Percentiles rank a stretch among this genome's conserved stretches.
Conservation (phyloP, 2,329 filamentous ascomycete species). For the Aspergillus novofumigatus region DNA sequence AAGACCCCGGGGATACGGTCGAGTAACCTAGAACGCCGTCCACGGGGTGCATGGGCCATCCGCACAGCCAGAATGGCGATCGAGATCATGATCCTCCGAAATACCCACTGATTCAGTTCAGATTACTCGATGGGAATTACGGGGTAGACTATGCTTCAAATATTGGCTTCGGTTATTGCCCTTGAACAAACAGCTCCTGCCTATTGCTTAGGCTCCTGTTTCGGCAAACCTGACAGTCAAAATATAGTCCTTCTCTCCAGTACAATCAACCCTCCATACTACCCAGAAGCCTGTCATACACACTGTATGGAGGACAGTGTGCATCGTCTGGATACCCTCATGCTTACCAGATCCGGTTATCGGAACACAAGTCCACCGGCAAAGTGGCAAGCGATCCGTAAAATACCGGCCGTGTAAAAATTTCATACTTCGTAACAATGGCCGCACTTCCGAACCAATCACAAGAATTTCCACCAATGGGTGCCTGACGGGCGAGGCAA, state of each 20-base stretch:
- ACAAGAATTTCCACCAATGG: background rate
- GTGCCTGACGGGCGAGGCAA: background rate
- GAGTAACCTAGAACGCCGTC: background rate
- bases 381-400: background rate
- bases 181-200: background rate
- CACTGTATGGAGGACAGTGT: background rate
- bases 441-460: background rate
- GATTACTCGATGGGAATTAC: background rate
- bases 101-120: background rate
- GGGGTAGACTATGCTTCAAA: background rate
- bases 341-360: background rate
- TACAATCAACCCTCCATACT: background rate
- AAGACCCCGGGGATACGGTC: background rate
- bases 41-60: background rate
- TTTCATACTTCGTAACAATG: background rate
- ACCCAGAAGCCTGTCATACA: constrained; percentile 3
- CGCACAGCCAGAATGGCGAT: background rate
- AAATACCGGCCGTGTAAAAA: background rate
- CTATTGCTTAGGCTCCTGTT: background rate
- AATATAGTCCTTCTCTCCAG: background rate
- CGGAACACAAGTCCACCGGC: background rate
- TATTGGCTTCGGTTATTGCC: background rate
- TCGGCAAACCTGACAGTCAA: background rate
- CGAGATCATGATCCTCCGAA: background rate
- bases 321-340: background rate